Percentiles rank a stretch among this genome's conserved stretches.
Conservation (phyloP, 495 filamentous ascomycete genomes). For the Penicillium crystallinum region DNA sequence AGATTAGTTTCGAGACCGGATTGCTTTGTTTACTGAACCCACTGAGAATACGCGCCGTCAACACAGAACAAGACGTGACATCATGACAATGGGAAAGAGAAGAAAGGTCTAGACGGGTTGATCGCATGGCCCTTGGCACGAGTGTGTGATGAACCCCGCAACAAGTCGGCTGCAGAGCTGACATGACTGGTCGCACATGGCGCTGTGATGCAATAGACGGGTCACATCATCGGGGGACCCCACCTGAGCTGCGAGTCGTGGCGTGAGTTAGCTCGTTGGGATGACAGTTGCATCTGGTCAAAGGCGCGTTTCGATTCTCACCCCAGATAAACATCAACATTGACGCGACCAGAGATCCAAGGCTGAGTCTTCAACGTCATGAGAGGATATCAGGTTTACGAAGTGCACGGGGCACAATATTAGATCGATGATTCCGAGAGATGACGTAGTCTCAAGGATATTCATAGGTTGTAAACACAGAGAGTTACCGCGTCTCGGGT, state of each 20-base stretch:
- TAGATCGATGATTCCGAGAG: not conserved
- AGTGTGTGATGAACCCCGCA: slow-evolving; percentile 30
- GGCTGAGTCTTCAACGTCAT: not conserved
- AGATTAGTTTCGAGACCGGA: slow-evolving; percentile 21
- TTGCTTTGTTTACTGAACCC: slow-evolving; percentile 20
- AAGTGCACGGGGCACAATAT: slow-evolving; percentile 4
- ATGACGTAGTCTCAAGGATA: slow-evolving; percentile 2
- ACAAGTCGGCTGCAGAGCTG: slow-evolving; percentile 15
- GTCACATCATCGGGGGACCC: slow-evolving; percentile 28
- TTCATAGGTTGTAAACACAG: not conserved
- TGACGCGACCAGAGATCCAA: not conserved
- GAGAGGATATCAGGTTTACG: slow-evolving; percentile 2
- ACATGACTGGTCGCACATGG: slow-evolving; percentile 25
- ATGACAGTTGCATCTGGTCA: not conserved
- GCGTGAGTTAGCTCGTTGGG: slow-evolving; percentile 17
- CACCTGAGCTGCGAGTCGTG: slow-evolving; percentile 11
- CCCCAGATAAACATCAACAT: not conserved
- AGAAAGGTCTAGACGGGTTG: slow-evolving; percentile 11
- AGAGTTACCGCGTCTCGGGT: too few relatives aligned
- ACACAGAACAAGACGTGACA: slow-evolving; percentile 14
- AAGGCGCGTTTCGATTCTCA: slow-evolving; percentile 1
- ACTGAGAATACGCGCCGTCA: not conserved
- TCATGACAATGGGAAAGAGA: slow-evolving; percentile 6
- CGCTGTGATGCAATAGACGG: slow-evolving; percentile 22
- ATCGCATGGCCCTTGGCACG: slow-evolving; percentile 4